A percentile compares a stretch with the other conserved stretches of the same genome.
These are phyloP conservation scores for Nitzschia sp. DNA, from an alignment of 108 stramenopile species.

Conservation along the genomic window DNA sequence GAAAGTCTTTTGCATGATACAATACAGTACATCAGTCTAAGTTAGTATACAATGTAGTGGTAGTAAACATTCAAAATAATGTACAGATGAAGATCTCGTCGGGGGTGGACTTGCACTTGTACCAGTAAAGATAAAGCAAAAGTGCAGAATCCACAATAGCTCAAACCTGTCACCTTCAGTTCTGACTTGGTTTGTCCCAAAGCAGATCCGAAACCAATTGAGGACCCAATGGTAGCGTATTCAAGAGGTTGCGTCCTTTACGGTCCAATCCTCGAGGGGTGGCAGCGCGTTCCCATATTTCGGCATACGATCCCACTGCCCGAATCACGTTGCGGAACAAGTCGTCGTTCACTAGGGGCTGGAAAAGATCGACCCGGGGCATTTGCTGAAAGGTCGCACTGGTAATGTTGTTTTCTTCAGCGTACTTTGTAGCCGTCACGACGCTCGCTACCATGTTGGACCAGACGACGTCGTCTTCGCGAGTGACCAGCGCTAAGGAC, in stretches of 20 bases:
- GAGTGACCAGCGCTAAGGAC: conserved; percentile 47
- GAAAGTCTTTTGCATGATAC: too few species aligned
- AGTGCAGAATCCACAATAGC: too few species aligned
- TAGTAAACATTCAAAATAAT: too few species aligned
- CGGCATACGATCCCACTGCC: conserved; percentile 33
- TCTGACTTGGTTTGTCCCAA: conserved; percentile 10
- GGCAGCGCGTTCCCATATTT: conserved; percentile 25
- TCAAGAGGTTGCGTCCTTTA: not conserved
- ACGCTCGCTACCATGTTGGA: conserved; percentile 51
- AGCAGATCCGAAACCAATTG: conserved; percentile 5
- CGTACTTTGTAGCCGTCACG: conserved; percentile 43
- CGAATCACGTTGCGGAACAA: conserved; percentile 26
- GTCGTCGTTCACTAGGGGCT: conserved; percentile 6
- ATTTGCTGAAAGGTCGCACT: conserved; percentile 13
- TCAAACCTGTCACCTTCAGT: not conserved
- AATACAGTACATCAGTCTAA: too few species aligned
- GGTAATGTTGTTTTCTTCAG: conserved; percentile 42
- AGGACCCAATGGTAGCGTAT: not conserved
- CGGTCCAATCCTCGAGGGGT: not conserved
- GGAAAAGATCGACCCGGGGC: conserved; percentile 40
- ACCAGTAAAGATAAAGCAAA: too few species aligned
- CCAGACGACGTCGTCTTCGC: conserved; percentile 47
- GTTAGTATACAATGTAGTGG: too few species aligned
- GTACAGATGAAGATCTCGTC: too few species aligned
- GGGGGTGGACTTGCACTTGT: too few species aligned